Percentiles rank a stretch among this genome's conserved stretches.
Evolutionary conservation across 2,329 filamentous ascomycete species (phyloP).

Genomic region (Colletotrichum karsti): DNA sequence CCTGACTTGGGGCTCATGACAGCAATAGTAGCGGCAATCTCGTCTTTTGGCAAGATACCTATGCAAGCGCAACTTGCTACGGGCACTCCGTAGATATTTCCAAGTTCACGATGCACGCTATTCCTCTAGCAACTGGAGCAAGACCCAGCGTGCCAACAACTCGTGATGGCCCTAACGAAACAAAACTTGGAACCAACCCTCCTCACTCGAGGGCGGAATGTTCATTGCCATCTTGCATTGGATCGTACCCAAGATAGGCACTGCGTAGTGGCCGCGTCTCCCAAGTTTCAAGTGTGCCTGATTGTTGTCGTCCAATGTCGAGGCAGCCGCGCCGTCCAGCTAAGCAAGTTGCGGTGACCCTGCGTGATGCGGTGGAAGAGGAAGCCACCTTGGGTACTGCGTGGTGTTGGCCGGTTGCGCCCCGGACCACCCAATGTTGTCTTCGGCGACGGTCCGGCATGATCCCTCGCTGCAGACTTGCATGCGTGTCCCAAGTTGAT

Average conservation of each 20-base stretch:
- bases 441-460: constrained; percentile 9
- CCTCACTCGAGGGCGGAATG: neutral
- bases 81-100: neutral
- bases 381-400: no score
- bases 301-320: neutral
- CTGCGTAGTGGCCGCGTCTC: neutral
- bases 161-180: neutral
- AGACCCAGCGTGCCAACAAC: constrained; percentile 7
- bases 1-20: neutral
- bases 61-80: no score
- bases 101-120: neutral
- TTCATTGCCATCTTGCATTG: neutral
- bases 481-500: neutral
- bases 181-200: neutral
- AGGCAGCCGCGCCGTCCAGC: neutral
- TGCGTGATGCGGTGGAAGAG: neutral
- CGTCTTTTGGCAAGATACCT: neutral
- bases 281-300: constrained; percentile 15
- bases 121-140: neutral
- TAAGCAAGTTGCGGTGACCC: neutral
- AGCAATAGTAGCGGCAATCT: neutral
- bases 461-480: neutral
- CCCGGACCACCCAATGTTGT: neutral
- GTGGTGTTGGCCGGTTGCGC: no score
- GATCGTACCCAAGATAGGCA: neutral